Evolutionary conservation across 73 alveolate genomes (phyloP).

Genomic region (Tetrahymena elliotti): DNA sequence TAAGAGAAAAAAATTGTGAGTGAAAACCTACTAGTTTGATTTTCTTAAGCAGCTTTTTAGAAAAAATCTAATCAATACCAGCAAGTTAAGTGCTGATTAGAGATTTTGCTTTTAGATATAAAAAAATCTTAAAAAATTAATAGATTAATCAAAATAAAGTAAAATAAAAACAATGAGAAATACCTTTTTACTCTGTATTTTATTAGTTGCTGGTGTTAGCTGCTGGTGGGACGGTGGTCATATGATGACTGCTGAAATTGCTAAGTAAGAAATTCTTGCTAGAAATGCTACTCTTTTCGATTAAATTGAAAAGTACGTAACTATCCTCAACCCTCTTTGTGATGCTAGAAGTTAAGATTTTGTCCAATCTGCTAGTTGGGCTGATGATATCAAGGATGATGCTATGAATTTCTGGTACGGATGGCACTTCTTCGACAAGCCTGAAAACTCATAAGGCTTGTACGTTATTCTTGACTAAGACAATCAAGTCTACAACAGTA

Average conservation of each 20-base stretch:
- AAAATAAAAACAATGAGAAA: background rate
- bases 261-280: background rate
- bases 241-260: slow-evolving; percentile 37
- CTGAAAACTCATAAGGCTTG: slow-evolving; percentile 26
- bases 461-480: background rate
- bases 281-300: slow-evolving; percentile 6
- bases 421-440: slow-evolving; percentile 62
- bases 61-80: background rate
- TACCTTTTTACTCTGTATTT: background rate
- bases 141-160: background rate
- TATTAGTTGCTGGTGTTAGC: background rate
- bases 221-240: slow-evolving; percentile 46
- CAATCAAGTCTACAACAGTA: background rate
- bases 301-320: background rate
- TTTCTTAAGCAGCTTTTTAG: no score
- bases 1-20: no score
- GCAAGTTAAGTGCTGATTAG: background rate
- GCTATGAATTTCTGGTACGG: slow-evolving; percentile 40
- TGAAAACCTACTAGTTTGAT: no score
- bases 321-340: slow-evolving; percentile 9
- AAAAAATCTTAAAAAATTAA: background rate
- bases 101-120: background rate
- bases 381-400: slow-evolving; percentile 60
- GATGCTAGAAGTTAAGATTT: slow-evolving; percentile 50
- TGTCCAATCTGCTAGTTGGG: slow-evolving; percentile 67